Conservation (phyloP, 2,329 filamentous ascomycete genomes). For the Bisporella sp. region DNA sequence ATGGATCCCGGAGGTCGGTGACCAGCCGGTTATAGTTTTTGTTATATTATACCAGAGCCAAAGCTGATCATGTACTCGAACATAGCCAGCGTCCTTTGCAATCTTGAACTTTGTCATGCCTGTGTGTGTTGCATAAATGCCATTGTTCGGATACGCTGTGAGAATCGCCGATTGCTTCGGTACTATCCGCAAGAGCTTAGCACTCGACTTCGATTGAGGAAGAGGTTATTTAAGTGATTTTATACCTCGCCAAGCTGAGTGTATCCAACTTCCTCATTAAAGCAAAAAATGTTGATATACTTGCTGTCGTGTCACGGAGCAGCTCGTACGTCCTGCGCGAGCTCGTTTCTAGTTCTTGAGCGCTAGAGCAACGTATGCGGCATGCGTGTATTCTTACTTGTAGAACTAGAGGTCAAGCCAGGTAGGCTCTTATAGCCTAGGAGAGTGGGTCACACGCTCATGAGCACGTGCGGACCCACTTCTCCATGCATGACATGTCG, state of each 20-base stretch:
- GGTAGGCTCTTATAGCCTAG: too few relatives aligned
- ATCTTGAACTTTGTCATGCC: background rate
- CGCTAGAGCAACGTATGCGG: too few relatives aligned
- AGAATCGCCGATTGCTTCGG: background rate
- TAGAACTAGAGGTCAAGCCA: too few relatives aligned
- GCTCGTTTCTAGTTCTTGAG: too few relatives aligned
- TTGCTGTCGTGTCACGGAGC: too few relatives aligned
- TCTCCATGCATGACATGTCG: too few relatives aligned
- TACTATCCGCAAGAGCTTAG: background rate
- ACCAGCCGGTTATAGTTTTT: too few relatives aligned
- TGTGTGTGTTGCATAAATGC: background rate
- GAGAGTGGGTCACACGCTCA: too few relatives aligned
- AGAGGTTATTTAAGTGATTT: background rate
- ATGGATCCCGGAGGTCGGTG: too few relatives aligned
- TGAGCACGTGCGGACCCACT: too few relatives aligned
- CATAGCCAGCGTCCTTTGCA: conserved; percentile 1
- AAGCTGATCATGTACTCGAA: background rate
- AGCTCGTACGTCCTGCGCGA: too few relatives aligned
- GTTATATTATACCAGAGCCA: background rate
- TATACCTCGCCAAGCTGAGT: background rate
- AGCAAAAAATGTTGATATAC: background rate
- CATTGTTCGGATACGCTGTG: background rate
- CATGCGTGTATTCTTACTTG: too few relatives aligned
- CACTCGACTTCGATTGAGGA: background rate
- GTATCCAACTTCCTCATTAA: background rate